Evolutionary conservation across 2,329 filamentous ascomycete species (phyloP).

Genomic region (Ophiostoma quercus): DNA sequence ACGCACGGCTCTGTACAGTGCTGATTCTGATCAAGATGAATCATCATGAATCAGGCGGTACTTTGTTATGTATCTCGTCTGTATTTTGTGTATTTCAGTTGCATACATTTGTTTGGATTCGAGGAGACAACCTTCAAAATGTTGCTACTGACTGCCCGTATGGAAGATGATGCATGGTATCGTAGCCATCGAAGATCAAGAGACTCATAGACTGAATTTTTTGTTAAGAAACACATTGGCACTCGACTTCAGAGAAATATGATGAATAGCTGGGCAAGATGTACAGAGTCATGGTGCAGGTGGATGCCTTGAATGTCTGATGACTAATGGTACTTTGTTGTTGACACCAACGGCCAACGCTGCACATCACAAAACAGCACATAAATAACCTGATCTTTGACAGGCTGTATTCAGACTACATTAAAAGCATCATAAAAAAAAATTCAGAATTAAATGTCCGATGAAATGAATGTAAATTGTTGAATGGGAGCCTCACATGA

Average conservation of each 20-base stretch:
- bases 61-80: no score
- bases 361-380: neutral
- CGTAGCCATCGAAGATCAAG: neutral
- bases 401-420: no score
- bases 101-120: neutral
- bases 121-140: no score
- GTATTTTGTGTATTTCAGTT: neutral
- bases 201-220: neutral
- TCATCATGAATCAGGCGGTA: neutral
- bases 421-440: no score
- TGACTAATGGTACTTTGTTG: neutral
- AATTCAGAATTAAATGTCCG: no score
- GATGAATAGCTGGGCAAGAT: no score
- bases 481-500: neutral
- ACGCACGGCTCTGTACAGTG: constrained; percentile 13
- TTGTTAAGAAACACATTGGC: no score
- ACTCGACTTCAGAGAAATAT: no score
- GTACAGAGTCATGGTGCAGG: no score
- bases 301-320: neutral
- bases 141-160: neutral
- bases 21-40: neutral
- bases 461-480: neutral
- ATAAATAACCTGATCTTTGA: no score
- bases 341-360: neutral
- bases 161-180: neutral